These are phyloP conservation scores for Lasiosphaeria hispida DNA, from an alignment of 495 filamentous ascomycete genomes.

Conservation along the genomic window DNA sequence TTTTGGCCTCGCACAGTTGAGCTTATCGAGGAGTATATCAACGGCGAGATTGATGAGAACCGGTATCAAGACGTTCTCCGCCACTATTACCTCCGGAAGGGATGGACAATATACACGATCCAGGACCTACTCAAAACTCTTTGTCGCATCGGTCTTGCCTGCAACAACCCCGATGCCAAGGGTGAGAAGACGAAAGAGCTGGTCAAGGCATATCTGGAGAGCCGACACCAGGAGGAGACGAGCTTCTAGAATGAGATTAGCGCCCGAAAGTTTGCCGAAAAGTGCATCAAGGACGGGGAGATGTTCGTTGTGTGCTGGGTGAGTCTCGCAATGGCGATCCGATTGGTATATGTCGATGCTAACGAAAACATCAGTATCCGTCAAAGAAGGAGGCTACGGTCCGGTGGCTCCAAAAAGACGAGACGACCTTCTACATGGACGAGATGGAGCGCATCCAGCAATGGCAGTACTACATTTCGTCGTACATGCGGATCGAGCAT, in stretches of 20 bases:
- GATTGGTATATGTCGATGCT: background rate
- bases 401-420: constrained; percentile 73
- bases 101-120: constrained; percentile 87
- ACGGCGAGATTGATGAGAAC: constrained; percentile 72
- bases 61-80: constrained; percentile 87
- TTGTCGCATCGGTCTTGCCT: constrained; percentile 67
- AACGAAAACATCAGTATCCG: constrained; percentile 46
- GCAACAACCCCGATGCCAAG: constrained; percentile 77
- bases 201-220: constrained; percentile 74
- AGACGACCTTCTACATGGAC: constrained; percentile 71
- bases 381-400: constrained; percentile 57
- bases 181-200: constrained; percentile 84
- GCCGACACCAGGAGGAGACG: constrained; percentile 74
- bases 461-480: constrained; percentile 93
- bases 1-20: constrained; percentile 60
- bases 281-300: constrained; percentile 83
- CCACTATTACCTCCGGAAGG: constrained; percentile 80
- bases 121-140: constrained; percentile 78
- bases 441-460: constrained; percentile 56
- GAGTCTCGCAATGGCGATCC: constrained; percentile 38
- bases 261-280: constrained; percentile 82
- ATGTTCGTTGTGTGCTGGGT: constrained; percentile 84
- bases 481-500: constrained; percentile 80
- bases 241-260: constrained; percentile 82
- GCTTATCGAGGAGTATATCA: constrained; percentile 78